Evolutionary conservation across 2,329 filamentous ascomycete species (phyloP).

Genomic region (Triangularia verruculosa): DNA sequence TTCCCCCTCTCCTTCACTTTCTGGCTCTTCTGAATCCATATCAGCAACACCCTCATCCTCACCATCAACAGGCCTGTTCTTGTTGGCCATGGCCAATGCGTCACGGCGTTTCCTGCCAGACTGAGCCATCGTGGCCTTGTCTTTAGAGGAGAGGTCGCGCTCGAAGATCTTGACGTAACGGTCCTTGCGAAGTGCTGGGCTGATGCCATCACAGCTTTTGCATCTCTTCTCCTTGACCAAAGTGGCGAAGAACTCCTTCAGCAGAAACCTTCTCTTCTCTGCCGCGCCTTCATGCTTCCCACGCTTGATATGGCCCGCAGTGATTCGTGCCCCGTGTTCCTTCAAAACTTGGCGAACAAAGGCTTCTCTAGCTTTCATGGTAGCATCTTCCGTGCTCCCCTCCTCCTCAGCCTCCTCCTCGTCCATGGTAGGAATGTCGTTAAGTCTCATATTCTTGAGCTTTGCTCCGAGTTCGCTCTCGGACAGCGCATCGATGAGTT

Average conservation of each 20-base stretch:
- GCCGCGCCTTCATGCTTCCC: slow-evolving; percentile 81
- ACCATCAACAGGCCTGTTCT: slow-evolving; percentile 38
- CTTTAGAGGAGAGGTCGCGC: slow-evolving; percentile 70
- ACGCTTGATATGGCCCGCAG: slow-evolving; percentile 48
- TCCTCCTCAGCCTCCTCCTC: slow-evolving; percentile 64
- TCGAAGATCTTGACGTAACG: slow-evolving; percentile 91
- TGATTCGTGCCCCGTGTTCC: slow-evolving; percentile 45
- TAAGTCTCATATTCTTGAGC: slow-evolving; percentile 34
- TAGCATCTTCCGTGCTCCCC: slow-evolving; percentile 51
- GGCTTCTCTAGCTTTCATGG: slow-evolving; percentile 52
- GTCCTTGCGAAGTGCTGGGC: slow-evolving; percentile 83
- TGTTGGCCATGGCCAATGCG: slow-evolving; percentile 56
- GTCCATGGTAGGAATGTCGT: slow-evolving; percentile 41
- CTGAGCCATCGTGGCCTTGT: slow-evolving; percentile 73
- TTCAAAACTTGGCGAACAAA: slow-evolving; percentile 75
- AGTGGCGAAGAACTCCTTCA: slow-evolving; percentile 77
- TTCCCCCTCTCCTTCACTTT: slow-evolving; percentile 44
- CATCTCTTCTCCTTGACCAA: slow-evolving; percentile 71
- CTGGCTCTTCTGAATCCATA: slow-evolving; percentile 48
- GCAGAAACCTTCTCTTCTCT: slow-evolving; percentile 69
- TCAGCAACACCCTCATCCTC: slow-evolving; percentile 70
- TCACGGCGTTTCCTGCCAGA: slow-evolving; percentile 65
- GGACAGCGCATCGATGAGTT: slow-evolving; percentile 52
- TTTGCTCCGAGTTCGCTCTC: slow-evolving; percentile 43
- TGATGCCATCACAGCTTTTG: slow-evolving; percentile 63